These are phyloP conservation scores for Oenanthe sinensis DNA, from an alignment of 129 eudicot species.

Conservation along the genomic window DNA sequence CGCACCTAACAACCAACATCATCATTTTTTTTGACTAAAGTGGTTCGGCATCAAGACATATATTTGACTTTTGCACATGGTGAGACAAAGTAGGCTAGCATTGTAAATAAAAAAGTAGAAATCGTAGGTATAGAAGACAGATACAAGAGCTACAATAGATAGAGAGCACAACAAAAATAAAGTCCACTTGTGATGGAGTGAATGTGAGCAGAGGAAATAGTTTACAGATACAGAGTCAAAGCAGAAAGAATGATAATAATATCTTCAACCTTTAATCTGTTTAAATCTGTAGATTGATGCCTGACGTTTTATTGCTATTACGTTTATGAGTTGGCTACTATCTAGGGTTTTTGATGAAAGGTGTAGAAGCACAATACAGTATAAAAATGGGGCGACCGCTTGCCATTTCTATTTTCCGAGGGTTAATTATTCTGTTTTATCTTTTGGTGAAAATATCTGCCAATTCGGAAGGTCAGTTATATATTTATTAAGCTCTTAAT, in stretches of 20 bases:
- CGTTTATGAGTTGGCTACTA: background rate
- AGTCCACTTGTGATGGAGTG: background rate
- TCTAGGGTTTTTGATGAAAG: background rate
- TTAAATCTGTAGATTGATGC: background rate
- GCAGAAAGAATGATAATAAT: background rate
- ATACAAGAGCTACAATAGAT: background rate
- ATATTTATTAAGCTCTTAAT: background rate
- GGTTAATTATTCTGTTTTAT: background rate
- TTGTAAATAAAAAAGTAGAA: background rate
- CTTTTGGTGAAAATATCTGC: background rate
- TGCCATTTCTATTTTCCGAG: background rate
- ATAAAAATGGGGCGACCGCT: background rate
- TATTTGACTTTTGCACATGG: background rate
- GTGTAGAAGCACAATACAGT: background rate
- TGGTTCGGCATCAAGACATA: background rate
- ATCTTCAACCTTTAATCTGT: background rate
- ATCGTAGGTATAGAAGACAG: background rate
- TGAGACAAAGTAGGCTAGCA: background rate
- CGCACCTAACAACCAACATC: background rate
- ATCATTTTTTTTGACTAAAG: background rate
- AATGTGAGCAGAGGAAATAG: background rate
- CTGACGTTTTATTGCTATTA: background rate
- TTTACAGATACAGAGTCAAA: background rate
- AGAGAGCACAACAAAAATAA: background rate
- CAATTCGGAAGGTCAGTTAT: slow-evolving; percentile 1